Evolutionary conservation across 768 basidiomycete species (phyloP).

Genomic region (Steccherinum ochraceum): DNA sequence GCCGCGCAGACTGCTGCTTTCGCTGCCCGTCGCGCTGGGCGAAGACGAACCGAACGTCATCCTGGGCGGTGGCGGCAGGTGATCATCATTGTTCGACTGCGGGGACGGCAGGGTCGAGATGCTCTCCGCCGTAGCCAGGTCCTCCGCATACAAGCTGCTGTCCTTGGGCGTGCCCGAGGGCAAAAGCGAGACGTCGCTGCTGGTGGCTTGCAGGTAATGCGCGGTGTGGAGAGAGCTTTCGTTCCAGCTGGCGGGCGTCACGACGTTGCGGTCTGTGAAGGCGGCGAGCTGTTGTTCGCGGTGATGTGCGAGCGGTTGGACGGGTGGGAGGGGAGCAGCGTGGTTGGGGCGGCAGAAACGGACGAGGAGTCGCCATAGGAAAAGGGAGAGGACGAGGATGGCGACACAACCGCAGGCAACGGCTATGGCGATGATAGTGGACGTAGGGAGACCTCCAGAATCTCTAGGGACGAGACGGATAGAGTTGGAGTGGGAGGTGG

Average conservation of each 20-base stretch:
- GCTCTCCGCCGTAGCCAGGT: slow-evolving; percentile 15
- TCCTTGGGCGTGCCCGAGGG: slow-evolving; percentile 12
- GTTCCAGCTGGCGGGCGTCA: slow-evolving; percentile 18
- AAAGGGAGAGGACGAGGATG: slow-evolving; percentile 29
- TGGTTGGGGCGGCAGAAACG: slow-evolving; percentile 24
- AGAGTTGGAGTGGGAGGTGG: not conserved
- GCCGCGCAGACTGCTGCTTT: not conserved
- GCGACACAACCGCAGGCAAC: slow-evolving; percentile 39
- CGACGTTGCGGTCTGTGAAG: slow-evolving; percentile 24
- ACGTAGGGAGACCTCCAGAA: slow-evolving; percentile 14
- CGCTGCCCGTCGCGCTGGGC: not conserved
- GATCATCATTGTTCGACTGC: slow-evolving; percentile 3
- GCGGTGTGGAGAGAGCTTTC: slow-evolving; percentile 11
- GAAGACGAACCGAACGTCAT: slow-evolving; percentile 14
- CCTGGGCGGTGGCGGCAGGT: slow-evolving; percentile 8
- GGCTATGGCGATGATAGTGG: slow-evolving; percentile 43
- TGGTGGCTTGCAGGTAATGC: slow-evolving; percentile 9
- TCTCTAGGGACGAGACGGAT: slow-evolving; percentile 6
- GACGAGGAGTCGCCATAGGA: slow-evolving; percentile 32
- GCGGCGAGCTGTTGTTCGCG: slow-evolving; percentile 45
- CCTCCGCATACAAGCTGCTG: slow-evolving; percentile 14
- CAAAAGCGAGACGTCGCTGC: slow-evolving; percentile 18
- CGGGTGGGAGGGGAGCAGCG: slow-evolving; percentile 51
- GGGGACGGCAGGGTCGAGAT: slow-evolving; percentile 6
- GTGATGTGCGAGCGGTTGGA: slow-evolving; percentile 59